These are phyloP conservation scores for Alternaria longipes DNA, from an alignment of 2,329 filamentous ascomycete genomes.

Conservation along the genomic window DNA sequence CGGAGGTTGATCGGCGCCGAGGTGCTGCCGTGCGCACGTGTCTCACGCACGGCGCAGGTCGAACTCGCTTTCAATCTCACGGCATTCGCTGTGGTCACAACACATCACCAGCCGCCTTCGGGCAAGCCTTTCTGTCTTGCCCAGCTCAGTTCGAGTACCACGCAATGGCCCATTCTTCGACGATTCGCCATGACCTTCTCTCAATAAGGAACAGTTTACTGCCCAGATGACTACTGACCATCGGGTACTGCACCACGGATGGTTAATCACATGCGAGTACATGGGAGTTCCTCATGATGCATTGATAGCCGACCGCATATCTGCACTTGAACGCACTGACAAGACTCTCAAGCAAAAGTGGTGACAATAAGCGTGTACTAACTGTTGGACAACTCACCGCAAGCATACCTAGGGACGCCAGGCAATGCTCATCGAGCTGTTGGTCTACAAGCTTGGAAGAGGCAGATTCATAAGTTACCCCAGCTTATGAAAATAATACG, in stretches of 20 bases:
- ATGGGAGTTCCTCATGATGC: background rate
- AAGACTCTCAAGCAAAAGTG: background rate
- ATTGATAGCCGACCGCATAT: background rate
- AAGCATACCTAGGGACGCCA: no score
- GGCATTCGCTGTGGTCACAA: conserved; percentile 2
- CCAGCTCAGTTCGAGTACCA: background rate
- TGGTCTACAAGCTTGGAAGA: background rate
- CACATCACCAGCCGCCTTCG: background rate
- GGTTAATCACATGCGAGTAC: background rate
- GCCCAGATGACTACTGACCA: background rate
- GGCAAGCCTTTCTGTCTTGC: background rate
- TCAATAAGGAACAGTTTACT: background rate
- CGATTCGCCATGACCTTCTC: background rate
- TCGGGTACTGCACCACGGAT: background rate
- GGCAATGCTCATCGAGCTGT: background rate
- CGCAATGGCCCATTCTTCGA: background rate
- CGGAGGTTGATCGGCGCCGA: background rate
- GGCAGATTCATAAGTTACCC: no score
- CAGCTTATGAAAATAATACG: background rate
- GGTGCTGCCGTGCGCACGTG: conserved; percentile 1
- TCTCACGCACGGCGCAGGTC: background rate
- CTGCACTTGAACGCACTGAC: background rate
- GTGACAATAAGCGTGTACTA: background rate
- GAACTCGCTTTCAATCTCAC: background rate
- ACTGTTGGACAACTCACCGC: background rate